A percentile compares a stretch with the other conserved stretches of the same genome.
phyloP scores from a whole-genome alignment of 805 yeast species.

The Sugiyamaella chiloensis region DNA sequence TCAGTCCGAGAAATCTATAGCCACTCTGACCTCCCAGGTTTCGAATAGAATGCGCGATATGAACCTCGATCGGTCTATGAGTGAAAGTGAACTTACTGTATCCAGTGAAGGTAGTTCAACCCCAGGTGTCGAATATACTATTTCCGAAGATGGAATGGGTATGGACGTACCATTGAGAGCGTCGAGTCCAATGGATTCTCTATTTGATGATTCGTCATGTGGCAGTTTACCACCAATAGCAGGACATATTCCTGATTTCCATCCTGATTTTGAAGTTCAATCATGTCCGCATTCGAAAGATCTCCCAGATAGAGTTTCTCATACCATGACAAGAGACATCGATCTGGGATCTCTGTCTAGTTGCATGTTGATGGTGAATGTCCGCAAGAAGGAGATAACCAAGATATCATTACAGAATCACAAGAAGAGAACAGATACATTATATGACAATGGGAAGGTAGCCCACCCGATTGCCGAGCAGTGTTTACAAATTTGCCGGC shows the following conservation, averaged over 20 bases:
- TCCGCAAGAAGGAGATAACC: constrained; percentile 17
- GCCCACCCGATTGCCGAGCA: not conserved
- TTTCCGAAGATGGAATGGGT: not conserved
- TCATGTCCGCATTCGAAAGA: constrained; percentile 23
- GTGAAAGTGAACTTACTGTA: not conserved
- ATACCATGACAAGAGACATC: constrained; percentile 22
- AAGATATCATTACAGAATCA: not conserved
- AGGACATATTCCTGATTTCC: constrained; percentile 26
- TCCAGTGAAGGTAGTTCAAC: not conserved
- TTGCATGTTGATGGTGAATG: constrained; percentile 17
- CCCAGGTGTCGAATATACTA: not conserved
- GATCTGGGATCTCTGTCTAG: constrained; percentile 4
- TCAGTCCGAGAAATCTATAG: constrained; percentile 1
- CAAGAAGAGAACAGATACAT: not conserved
- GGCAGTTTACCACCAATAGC: constrained; percentile 24
- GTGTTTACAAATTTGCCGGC: constrained; percentile 1
- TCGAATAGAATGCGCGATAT: not conserved
- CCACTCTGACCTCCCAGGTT: not conserved
- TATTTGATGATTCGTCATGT: not conserved
- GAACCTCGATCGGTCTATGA: not conserved
- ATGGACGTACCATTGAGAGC: constrained; percentile 9
- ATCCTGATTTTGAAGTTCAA: constrained; percentile 28
- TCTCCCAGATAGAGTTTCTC: constrained; percentile 23
- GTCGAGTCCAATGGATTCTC: not conserved
- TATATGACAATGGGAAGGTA: constrained; percentile 4